A percentile compares a stretch with the other conserved stretches of the same genome.
phyloP scores from a whole-genome alignment of 192 early-diverging fungal genomes.

The Umbelopsis ramanniana region DNA sequence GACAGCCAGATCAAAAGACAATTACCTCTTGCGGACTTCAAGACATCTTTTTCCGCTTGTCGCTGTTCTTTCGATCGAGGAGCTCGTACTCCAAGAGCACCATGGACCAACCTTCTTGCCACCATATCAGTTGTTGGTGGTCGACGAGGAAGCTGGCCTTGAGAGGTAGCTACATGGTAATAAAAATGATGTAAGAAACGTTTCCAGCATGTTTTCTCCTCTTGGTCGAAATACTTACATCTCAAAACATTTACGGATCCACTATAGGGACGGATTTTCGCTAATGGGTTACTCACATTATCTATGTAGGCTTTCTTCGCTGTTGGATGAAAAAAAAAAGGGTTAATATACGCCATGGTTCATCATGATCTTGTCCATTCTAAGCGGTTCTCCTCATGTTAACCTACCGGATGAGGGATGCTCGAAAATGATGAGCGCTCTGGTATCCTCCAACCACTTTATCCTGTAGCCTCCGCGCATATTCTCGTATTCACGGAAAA shows the following conservation, averaged over 20 bases:
- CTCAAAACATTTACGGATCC: conserved; percentile 50
- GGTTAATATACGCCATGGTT: not conserved
- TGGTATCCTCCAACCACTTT: conserved; percentile 77
- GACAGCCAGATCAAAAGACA: not conserved
- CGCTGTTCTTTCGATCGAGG: conserved; percentile 53
- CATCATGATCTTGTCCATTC: not conserved
- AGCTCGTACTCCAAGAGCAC: conserved; percentile 70
- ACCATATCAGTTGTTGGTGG: conserved; percentile 72
- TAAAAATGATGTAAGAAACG: not conserved
- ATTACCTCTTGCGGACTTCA: conserved; percentile 53
- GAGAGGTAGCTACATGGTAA: not conserved
- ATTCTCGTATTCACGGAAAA: conserved; percentile 65
- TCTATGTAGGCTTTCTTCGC: conserved; percentile 61
- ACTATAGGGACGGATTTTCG: conserved; percentile 64
- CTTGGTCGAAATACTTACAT: conserved; percentile 1
- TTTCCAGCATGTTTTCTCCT: too few relatives aligned
- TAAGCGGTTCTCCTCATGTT: not conserved
- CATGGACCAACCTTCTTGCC: conserved; percentile 72
- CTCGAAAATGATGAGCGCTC: conserved; percentile 69
- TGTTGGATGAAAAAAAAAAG: conserved; percentile 17
- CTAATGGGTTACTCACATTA: conserved; percentile 53
- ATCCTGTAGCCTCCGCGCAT: conserved; percentile 68
- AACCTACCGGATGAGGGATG: conserved; percentile 63
- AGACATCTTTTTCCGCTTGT: conserved; percentile 45
- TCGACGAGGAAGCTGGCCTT: conserved; percentile 34